These are phyloP conservation scores for Ceratocystis smalleyi DNA, from an alignment of 2,329 filamentous ascomycete species.

Conservation along the genomic window DNA sequence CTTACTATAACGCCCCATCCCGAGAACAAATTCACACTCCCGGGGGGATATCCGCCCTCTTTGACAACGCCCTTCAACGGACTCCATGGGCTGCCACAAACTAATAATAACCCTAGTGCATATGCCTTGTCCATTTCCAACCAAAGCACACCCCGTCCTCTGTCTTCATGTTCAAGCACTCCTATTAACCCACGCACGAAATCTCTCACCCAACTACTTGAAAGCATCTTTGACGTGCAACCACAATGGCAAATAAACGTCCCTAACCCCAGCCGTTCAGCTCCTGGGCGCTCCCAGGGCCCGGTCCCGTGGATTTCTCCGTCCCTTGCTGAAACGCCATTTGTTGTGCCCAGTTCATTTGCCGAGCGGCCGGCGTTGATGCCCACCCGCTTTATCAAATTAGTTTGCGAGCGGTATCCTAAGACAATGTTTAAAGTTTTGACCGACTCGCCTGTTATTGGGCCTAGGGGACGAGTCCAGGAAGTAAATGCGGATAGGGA, in stretches of 20 bases:
- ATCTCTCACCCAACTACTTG: neutral
- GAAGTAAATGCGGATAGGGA: too few species aligned
- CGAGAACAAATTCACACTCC: too few species aligned
- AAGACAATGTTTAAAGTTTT: neutral
- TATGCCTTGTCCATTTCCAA: too few species aligned
- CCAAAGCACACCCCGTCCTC: neutral
- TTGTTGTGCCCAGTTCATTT: neutral
- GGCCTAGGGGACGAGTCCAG: too few species aligned
- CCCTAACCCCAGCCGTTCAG: neutral
- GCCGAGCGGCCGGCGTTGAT: neutral
- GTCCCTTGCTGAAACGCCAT: neutral
- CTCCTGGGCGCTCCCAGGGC: neutral
- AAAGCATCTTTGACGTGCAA: neutral
- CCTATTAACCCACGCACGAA: neutral
- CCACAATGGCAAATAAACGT: neutral
- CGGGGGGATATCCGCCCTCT: too few species aligned
- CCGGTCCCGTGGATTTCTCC: neutral
- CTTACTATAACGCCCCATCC: too few species aligned
- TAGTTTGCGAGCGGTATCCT: neutral
- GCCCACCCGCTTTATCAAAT: neutral
- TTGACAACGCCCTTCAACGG: too few species aligned
- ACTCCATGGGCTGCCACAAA: too few species aligned
- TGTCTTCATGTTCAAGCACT: neutral
- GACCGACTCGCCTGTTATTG: too few species aligned
- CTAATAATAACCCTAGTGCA: too few species aligned